Evolutionary conservation across 768 basidiomycete genomes (phyloP).

Genomic region (Obba rivulosa): DNA sequence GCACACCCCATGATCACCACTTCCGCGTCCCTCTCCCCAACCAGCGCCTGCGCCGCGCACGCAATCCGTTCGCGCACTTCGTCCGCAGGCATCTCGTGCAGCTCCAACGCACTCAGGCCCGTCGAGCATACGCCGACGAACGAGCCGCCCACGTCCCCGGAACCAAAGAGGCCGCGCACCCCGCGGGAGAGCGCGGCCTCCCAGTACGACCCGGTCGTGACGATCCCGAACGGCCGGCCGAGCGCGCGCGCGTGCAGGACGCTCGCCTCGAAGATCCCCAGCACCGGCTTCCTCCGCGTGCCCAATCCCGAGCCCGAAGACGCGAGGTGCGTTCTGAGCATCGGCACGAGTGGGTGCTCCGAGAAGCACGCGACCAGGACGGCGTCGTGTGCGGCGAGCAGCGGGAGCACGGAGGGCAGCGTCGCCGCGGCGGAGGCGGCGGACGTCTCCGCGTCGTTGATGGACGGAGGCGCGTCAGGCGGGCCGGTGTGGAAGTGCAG

Average conservation of each 20-base stretch:
- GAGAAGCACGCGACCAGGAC: constrained; percentile 27
- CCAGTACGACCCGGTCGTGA: constrained; percentile 33
- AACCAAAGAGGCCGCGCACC: constrained; percentile 17
- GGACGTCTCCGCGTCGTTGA: constrained; percentile 16
- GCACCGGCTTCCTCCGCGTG: too few species aligned
- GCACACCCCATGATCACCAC: constrained; percentile 20
- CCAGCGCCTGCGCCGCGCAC: constrained; percentile 16
- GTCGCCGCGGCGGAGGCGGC: constrained; percentile 13
- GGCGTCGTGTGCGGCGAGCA: constrained; percentile 17
- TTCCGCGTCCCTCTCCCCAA: constrained; percentile 16
- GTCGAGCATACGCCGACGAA: constrained; percentile 31
- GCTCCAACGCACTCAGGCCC: constrained; percentile 27
- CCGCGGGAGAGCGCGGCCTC: constrained; percentile 23
- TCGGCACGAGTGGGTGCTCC: constrained; percentile 27
- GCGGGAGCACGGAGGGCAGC: constrained; percentile 1
- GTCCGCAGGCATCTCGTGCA: constrained; percentile 21
- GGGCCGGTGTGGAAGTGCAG: constrained; percentile 15
- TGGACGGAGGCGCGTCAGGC: constrained; percentile 12
- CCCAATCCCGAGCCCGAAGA: too few species aligned
- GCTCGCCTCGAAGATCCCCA: constrained; percentile 33
- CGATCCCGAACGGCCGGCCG: constrained; percentile 27
- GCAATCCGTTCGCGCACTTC: constrained; percentile 22
- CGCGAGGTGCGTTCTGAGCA: constrained; percentile 12
- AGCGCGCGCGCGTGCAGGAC: constrained; percentile 22
- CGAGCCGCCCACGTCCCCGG: constrained; percentile 5